Conservation (phyloP, 805 yeast species). For the Candida germanica region DNA sequence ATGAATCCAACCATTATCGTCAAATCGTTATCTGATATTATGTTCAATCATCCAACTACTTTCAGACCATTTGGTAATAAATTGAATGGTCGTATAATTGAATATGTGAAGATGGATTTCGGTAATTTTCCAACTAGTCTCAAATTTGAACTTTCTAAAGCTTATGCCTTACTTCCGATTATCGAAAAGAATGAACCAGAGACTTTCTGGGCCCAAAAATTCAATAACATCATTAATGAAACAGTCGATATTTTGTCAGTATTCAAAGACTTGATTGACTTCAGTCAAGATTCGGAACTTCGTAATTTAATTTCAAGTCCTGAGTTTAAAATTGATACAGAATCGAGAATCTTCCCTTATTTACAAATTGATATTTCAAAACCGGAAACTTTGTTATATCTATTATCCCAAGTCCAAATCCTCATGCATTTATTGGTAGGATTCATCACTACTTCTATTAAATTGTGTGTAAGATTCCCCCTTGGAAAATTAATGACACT, state of each 20-base stretch:
- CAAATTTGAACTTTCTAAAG: conserved; percentile 41
- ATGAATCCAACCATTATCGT: conserved; percentile 32
- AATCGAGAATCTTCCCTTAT: conserved; percentile 35
- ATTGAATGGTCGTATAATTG: conserved; percentile 45
- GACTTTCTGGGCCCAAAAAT: conserved; percentile 44
- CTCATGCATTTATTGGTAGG: conserved; percentile 40
- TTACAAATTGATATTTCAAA: conserved; percentile 59
- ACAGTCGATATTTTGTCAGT: conserved; percentile 52
- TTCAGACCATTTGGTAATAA: conserved; percentile 75
- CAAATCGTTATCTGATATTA: conserved; percentile 33
- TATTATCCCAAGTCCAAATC: conserved; percentile 49
- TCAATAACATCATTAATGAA: conserved; percentile 50
- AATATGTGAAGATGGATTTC: conserved; percentile 32
- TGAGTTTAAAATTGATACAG: conserved; percentile 21
- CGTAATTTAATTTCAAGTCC: conserved; percentile 33
- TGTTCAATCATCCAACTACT: conserved; percentile 66
- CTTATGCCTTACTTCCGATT: conserved; percentile 55
- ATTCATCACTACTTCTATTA: conserved; percentile 50
- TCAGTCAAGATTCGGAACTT: conserved; percentile 52
- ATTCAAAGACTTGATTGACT: conserved; percentile 56
- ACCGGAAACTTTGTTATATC: conserved; percentile 48
- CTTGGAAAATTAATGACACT: conserved; percentile 53
- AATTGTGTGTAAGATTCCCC: conserved; percentile 57
- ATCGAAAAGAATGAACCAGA: conserved; percentile 53
- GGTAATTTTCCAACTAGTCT: conserved; percentile 33